Conservation (phyloP, 371 early-diverging fungal genomes). For the Cokeromyces recurvatus region DNA sequence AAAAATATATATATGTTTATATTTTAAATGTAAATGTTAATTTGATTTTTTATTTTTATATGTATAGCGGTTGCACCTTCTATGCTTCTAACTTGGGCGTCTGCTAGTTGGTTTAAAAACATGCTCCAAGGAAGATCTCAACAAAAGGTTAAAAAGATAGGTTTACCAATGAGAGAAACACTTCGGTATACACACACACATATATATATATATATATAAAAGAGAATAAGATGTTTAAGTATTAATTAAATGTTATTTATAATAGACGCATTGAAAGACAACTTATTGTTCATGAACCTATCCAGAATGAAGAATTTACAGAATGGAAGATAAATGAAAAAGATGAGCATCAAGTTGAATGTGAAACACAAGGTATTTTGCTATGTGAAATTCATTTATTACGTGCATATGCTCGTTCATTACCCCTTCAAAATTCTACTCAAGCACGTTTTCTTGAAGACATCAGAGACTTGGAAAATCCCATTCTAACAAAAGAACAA, state of each 20-base stretch:
- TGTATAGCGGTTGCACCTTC: conserved; percentile 58
- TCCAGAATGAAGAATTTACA: conserved; percentile 2
- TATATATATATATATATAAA: no score
- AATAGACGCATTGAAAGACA: conserved; percentile 47
- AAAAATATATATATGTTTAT: conserved; percentile 9
- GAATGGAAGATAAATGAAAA: conserved; percentile 12
- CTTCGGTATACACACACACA: no score
- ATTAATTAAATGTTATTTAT: not conserved
- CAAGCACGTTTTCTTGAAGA: conserved; percentile 69
- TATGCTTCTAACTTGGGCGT: conserved; percentile 54
- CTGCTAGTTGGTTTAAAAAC: conserved; percentile 45
- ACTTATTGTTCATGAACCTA: conserved; percentile 22
- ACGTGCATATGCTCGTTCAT: conserved; percentile 40
- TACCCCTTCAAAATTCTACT: conserved; percentile 49
- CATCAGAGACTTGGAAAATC: conserved; percentile 67
- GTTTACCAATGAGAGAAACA: conserved; percentile 34
- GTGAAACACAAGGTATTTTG: conserved; percentile 66
- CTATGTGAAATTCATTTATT: conserved; percentile 67
- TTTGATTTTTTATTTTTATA: not conserved
- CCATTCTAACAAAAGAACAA: conserved; percentile 51
- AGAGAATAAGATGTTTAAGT: not conserved
- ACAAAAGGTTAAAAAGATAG: conserved; percentile 23
- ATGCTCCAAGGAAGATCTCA: conserved; percentile 29
- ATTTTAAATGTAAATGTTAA: not conserved
- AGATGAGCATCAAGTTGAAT: conserved; percentile 31